phyloP scores from a whole-genome alignment of 768 basidiomycete genomes.

The Candolleomyces aberdarensis region DNA sequence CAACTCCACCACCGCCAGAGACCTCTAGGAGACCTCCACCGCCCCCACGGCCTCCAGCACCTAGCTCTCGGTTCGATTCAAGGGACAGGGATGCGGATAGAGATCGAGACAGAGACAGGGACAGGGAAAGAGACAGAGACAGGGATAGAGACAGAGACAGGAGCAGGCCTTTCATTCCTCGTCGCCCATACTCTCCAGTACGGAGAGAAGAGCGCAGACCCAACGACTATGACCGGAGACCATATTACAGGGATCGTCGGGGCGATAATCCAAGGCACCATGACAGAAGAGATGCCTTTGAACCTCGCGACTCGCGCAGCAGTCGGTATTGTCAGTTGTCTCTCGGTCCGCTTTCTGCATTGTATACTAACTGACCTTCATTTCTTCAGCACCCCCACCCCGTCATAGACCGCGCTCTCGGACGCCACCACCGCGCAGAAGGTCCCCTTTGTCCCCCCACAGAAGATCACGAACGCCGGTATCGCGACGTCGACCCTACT shows the following conservation, averaged over 20 bases:
- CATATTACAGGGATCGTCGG: background rate
- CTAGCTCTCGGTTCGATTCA: background rate
- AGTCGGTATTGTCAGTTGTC: background rate
- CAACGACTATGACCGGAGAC: background rate
- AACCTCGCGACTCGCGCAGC: background rate
- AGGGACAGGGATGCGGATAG: background rate
- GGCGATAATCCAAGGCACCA: background rate
- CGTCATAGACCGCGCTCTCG: constrained; percentile 13
- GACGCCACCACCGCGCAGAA: constrained; percentile 9
- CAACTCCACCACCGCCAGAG: background rate
- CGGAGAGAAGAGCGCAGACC: background rate
- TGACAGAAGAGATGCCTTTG: background rate
- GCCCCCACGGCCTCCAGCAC: background rate
- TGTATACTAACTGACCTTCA: too few species aligned
- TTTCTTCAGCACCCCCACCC: constrained; percentile 10
- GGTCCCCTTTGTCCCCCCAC: background rate
- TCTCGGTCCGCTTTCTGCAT: background rate
- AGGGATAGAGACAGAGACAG: background rate
- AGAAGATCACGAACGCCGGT: constrained; percentile 8
- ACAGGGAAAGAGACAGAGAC: background rate
- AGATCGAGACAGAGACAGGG: constrained; percentile 3
- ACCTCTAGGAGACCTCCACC: background rate
- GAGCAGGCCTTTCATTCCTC: constrained; percentile 13
- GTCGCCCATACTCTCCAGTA: constrained; percentile 1
- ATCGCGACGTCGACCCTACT: constrained; percentile 7